These are phyloP conservation scores for Lipomyces spencermartinsiae DNA, from an alignment of 805 yeast species.

Conservation along the genomic window DNA sequence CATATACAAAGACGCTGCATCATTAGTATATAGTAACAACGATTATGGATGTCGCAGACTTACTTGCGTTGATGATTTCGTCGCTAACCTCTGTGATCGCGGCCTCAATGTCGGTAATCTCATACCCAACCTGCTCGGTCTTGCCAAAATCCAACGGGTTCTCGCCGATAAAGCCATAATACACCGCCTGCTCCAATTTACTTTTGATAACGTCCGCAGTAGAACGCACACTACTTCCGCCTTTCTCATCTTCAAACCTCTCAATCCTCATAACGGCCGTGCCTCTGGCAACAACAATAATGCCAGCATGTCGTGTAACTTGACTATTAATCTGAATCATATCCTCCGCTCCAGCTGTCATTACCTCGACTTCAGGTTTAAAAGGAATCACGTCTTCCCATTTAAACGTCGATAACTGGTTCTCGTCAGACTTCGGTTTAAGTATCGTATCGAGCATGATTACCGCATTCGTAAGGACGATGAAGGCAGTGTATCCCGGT, in stretches of 20 bases:
- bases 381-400: conserved; percentile 85
- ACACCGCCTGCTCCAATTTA: conserved; percentile 84
- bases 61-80: conserved; percentile 61
- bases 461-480: conserved; percentile 64
- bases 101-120: conserved; percentile 53
- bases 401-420: conserved; percentile 50
- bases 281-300: conserved; percentile 57
- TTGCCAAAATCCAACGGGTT: conserved; percentile 57
- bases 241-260: conserved; percentile 45
- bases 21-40: too few relatives aligned
- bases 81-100: conserved; percentile 59
- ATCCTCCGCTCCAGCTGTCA: conserved; percentile 66
- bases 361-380: conserved; percentile 56
- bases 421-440: conserved; percentile 41
- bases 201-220: conserved; percentile 58
- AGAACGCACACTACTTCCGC: conserved; percentile 26
- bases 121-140: conserved; percentile 53
- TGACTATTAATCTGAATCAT: conserved; percentile 39
- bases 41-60: neutral
- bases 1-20: conserved; percentile 25
- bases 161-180: conserved; percentile 54
- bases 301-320: conserved; percentile 51
- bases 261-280: conserved; percentile 71
- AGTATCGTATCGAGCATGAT: conserved; percentile 69
- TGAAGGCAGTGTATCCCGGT: conserved; percentile 65